phyloP scores from a whole-genome alignment of 768 basidiomycete species.

The Obba rivulosa region DNA sequence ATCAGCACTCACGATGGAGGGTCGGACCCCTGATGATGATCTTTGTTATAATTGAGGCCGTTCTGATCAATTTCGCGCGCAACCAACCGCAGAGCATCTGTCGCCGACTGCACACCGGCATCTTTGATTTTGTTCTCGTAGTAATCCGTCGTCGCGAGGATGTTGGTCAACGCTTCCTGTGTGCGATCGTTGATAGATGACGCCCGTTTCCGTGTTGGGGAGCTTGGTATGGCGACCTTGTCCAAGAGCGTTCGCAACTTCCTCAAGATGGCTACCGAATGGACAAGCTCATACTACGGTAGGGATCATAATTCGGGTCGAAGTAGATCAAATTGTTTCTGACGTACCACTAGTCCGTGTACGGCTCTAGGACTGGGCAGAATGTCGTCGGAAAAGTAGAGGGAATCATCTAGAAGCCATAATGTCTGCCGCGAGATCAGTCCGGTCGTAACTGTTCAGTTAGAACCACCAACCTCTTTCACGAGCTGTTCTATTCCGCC shows the following conservation, averaged over 20 bases:
- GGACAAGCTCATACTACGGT: constrained; percentile 61
- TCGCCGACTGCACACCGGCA: constrained; percentile 42
- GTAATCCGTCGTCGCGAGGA: constrained; percentile 41
- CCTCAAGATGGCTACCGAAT: constrained; percentile 43
- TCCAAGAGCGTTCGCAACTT: constrained; percentile 44
- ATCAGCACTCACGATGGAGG: constrained; percentile 45
- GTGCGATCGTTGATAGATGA: constrained; percentile 27
- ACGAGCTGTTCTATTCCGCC: constrained; percentile 44
- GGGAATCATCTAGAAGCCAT: constrained; percentile 44
- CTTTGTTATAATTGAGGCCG: constrained; percentile 42
- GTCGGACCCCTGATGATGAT: constrained; percentile 27
- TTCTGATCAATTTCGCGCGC: constrained; percentile 56
- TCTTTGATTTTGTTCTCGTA: constrained; percentile 49
- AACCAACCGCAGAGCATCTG: constrained; percentile 52
- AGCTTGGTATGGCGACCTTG: constrained; percentile 27
- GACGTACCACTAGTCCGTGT: constrained; percentile 59
- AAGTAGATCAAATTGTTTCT: neutral
- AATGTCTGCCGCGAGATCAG: constrained; percentile 31
- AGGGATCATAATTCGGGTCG: neutral
- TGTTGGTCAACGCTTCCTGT: constrained; percentile 32
- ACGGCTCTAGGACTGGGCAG: constrained; percentile 48
- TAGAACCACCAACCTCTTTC: constrained; percentile 40
- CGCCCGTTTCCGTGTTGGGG: constrained; percentile 19
- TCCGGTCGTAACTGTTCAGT: neutral
- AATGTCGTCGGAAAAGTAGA: constrained; percentile 48